These are phyloP conservation scores for Vaccinium vitisidaea DNA, from an alignment of 148 eudicot species.

Conservation along the genomic window DNA sequence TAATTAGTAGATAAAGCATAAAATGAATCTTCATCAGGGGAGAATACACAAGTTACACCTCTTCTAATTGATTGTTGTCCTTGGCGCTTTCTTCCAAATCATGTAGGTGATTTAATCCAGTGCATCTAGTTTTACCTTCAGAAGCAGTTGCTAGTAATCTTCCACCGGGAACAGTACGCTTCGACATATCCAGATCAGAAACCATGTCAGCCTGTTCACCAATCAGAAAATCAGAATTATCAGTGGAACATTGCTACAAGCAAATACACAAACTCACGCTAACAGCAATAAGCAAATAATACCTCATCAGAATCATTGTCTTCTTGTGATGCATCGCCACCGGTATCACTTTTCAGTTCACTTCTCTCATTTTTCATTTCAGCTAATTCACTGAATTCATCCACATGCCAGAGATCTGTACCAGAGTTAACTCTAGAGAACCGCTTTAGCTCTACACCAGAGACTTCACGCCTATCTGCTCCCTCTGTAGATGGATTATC, in stretches of 20 bases:
- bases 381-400: constrained; percentile 25
- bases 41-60: constrained; percentile 12
- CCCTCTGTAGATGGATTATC: constrained; percentile 20
- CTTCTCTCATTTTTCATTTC: constrained; percentile 27
- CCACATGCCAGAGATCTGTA: constrained; percentile 26
- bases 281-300: background rate
- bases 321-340: background rate
- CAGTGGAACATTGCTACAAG: background rate
- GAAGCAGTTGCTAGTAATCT: constrained; percentile 9
- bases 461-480: constrained; percentile 26
- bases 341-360: constrained; percentile 17
- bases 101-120: constrained; percentile 15
- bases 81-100: constrained; percentile 4
- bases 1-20: background rate
- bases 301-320: constrained; percentile 24
- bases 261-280: background rate
- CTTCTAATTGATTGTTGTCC: constrained; percentile 3
- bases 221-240: background rate
- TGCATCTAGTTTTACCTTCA: constrained; percentile 8
- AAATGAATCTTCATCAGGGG: background rate
- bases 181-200: constrained; percentile 7
- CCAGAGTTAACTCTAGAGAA: constrained; percentile 7
- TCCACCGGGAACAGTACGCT: constrained; percentile 9
- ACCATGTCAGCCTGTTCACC: constrained; percentile 21
- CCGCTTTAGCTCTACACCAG: constrained; percentile 19